Base-by-base conservation (phyloP, 352 stramenopile species). In the Globisporangium nagaii region DNA sequence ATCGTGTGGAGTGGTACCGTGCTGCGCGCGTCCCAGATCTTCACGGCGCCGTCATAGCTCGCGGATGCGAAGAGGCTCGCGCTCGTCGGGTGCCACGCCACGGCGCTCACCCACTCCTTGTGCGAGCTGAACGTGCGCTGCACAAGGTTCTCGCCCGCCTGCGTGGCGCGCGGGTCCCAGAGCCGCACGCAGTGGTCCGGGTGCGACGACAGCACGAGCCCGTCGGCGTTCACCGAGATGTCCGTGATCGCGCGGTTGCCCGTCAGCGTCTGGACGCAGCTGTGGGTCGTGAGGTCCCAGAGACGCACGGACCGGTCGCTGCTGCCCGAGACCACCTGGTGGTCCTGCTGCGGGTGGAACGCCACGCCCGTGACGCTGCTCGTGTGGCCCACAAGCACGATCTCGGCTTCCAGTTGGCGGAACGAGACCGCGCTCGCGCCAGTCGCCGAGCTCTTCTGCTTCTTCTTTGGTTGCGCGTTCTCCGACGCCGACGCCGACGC, bases 121-220 rank as follows among this genome's bases (percentile, higher is more conserved):
- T 94, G 84, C 56, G 82, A 94, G 51, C 81, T 73, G 66, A 92
- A 93, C 27, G 79, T 94, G 51, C 70, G 65, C 67, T 92, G 78
- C 30, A 94, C 74, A 47, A 88, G 57, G 60, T 63, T 88, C 43
- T 91, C 81, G 31, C 84, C 82, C 8, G 65, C 67, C 53, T 89
- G 71, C 42, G 73, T 72, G 2, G 79, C 79, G 30, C 80, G 76
- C 17, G 82, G 81, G 57, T 94, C 82, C 82, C 82, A 94, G n/a
- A 94, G 66, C 6, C 84, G 79, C 50, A 93, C 68, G 60, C 75
- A 86, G 47, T 88, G 66, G 66, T 93, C 84, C 20, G 84, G 79
- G 56, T 94, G 84, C 5, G 79, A 62, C n/a, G 82, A 90, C 12
- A 93, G 72, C 42, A 93, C 72, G 22, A 89, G 62, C 15, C 81